Conservation (phyloP, 441 rosid species). For the Metrosideros polymorpha region DNA sequence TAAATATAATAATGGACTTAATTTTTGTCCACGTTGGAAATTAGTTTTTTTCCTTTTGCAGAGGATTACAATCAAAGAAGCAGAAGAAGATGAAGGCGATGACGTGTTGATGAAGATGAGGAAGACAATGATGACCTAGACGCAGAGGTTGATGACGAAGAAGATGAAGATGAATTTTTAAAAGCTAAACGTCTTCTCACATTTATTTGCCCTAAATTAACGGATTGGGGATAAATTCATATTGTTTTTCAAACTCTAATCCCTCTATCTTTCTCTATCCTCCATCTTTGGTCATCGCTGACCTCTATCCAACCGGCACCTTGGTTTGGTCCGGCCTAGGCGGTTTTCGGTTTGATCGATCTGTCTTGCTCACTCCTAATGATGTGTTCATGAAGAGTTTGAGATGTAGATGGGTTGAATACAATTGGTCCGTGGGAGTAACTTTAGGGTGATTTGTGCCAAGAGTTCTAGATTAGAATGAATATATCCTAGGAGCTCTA, state of each 20-base stretch:
- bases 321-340: too few species aligned
- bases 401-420: too few species aligned
- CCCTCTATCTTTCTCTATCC: too few species aligned
- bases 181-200: neutral
- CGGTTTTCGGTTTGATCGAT: too few species aligned
- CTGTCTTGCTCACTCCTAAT: too few species aligned
- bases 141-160: neutral
- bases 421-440: too few species aligned
- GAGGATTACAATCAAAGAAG: neutral
- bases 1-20: neutral
- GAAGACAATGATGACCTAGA: neutral
- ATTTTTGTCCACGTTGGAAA: neutral
- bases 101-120: neutral
- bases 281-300: too few species aligned
- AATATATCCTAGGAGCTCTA: too few species aligned
- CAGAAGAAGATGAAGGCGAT: neutral
- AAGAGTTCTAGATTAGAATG: too few species aligned
- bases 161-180: neutral
- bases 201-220: neutral
- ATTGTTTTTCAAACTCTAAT: neutral
- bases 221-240: neutral
- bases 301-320: too few species aligned
- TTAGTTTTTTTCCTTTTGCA: neutral
- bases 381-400: too few species aligned
- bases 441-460: too few species aligned